Conservation (phyloP, 306 rosid genomes). For the Cicer cuneatum region DNA sequence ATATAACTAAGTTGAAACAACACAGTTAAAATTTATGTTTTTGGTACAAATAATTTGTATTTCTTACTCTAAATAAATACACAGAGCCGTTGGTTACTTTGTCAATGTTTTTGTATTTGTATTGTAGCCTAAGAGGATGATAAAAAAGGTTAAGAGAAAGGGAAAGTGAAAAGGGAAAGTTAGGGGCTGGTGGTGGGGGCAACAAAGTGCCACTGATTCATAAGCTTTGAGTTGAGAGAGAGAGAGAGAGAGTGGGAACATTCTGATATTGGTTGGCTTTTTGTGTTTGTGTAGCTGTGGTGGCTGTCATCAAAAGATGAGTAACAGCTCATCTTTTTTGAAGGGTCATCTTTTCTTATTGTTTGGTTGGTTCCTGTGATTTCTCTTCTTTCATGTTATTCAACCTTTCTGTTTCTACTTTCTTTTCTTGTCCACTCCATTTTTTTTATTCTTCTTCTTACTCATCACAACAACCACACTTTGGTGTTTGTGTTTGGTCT, state of each 20-base stretch:
- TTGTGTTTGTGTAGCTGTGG: slow-evolving; percentile 67
- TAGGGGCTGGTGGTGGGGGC: slow-evolving; percentile 57
- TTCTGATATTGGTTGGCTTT: slow-evolving; percentile 77
- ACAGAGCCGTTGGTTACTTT: background rate
- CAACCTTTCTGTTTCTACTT: background rate
- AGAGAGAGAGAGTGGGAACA: slow-evolving; percentile 62
- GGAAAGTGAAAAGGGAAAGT: slow-evolving; percentile 27
- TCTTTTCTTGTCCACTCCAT: slow-evolving; percentile 12
- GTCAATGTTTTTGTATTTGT: slow-evolving; percentile 15
- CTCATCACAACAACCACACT: background rate
- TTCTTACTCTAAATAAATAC: background rate
- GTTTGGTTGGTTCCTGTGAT: slow-evolving; percentile 48
- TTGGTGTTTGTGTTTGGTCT: too few species aligned
- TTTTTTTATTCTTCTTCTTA: slow-evolving; percentile 44
- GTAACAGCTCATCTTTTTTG: slow-evolving; percentile 68
- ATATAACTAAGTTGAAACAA: too few species aligned
- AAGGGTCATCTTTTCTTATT: slow-evolving; percentile 49
- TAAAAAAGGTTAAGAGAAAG: slow-evolving; percentile 4
- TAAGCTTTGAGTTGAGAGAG: slow-evolving; percentile 51
- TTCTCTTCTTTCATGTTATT: background rate
- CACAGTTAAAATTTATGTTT: too few species aligned
- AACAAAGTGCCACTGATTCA: slow-evolving; percentile 73
- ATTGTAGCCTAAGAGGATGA: slow-evolving; percentile 5
- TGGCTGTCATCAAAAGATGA: slow-evolving; percentile 81
- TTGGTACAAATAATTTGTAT: background rate